phyloP scores from a whole-genome alignment of 345 rosid species.

The Aethionema arabicum region DNA sequence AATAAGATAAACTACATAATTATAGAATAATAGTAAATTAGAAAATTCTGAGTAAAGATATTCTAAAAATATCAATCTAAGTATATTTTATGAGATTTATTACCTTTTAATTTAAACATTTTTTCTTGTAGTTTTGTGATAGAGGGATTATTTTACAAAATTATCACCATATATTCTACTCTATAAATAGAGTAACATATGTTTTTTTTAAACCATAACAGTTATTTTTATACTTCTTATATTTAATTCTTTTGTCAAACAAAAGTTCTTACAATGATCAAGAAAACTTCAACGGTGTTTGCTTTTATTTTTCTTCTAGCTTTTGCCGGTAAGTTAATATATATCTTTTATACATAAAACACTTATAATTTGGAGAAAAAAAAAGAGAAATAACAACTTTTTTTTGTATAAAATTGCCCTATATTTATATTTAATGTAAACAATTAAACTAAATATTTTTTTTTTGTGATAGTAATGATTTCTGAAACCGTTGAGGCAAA shows the following conservation, averaged over 20 bases:
- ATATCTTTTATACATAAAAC: neutral
- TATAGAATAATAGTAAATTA: too few relatives aligned
- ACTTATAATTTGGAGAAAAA: too few relatives aligned
- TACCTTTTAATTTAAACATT: too few relatives aligned
- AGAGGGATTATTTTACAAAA: too few relatives aligned
- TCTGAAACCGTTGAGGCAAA: slow-evolving; percentile 16
- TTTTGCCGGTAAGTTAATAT: slow-evolving; percentile 12
- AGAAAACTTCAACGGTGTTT: neutral
- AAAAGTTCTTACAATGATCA: neutral
- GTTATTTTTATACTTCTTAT: neutral
- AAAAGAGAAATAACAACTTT: neutral
- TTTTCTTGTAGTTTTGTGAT: too few relatives aligned
- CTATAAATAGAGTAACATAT: too few relatives aligned
- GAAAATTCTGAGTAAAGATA: too few relatives aligned
- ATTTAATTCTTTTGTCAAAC: neutral
- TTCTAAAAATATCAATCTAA: too few relatives aligned
- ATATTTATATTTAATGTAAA: neutral
- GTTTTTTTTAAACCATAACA: neutral
- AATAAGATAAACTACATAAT: too few relatives aligned
- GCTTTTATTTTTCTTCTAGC: slow-evolving; percentile 11
- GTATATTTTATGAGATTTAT: too few relatives aligned
- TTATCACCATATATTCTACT: too few relatives aligned
- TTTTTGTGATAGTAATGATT: slow-evolving; percentile 22
- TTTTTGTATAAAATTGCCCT: neutral
- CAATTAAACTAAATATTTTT: neutral